Evolutionary conservation across 2,329 filamentous ascomycete genomes (phyloP).

Genomic region (Clonostachys solani): DNA sequence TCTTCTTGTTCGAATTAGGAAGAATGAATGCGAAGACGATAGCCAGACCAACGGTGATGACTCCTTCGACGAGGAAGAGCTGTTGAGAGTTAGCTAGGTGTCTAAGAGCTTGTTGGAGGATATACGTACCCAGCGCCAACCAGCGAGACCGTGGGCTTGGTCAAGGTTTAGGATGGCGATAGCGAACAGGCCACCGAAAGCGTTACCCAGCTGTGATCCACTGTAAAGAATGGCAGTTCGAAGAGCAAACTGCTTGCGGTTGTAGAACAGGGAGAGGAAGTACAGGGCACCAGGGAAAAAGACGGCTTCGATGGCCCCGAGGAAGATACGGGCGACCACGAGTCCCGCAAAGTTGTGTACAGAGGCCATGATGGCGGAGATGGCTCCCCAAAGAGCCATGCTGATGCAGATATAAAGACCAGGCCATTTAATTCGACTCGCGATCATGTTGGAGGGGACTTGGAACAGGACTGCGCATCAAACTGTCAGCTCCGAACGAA

Average conservation of each 20-base stretch:
- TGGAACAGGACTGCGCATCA: slow-evolving; percentile 46
- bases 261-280: slow-evolving; percentile 25
- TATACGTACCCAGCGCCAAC: slow-evolving; percentile 43
- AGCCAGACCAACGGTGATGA: slow-evolving; percentile 7
- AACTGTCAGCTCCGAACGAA: slow-evolving; percentile 37
- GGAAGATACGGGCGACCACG: slow-evolving; percentile 40
- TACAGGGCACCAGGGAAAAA: slow-evolving; percentile 32
- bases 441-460: slow-evolving; percentile 57
- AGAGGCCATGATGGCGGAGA: slow-evolving; percentile 39
- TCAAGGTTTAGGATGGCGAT: slow-evolving; percentile 42
- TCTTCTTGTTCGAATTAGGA: slow-evolving; percentile 10
- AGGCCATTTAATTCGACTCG: slow-evolving; percentile 46
- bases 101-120: too few relatives aligned
- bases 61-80: slow-evolving; percentile 7
- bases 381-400: slow-evolving; percentile 25
- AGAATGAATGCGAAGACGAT: slow-evolving; percentile 6
- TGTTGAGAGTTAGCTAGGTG: background rate
- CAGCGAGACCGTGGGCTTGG: slow-evolving; percentile 42
- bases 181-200: slow-evolving; percentile 49
- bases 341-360: slow-evolving; percentile 33
- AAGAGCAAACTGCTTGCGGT: slow-evolving; percentile 45
- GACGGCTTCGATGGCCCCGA: slow-evolving; percentile 34
- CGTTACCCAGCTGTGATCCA: slow-evolving; percentile 60
- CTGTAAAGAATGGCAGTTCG: slow-evolving; percentile 52
- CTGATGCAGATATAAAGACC: slow-evolving; percentile 48